These are phyloP conservation scores for Candolleomyces efflorescens DNA, from an alignment of 768 basidiomycete genomes.

Conservation along the genomic window DNA sequence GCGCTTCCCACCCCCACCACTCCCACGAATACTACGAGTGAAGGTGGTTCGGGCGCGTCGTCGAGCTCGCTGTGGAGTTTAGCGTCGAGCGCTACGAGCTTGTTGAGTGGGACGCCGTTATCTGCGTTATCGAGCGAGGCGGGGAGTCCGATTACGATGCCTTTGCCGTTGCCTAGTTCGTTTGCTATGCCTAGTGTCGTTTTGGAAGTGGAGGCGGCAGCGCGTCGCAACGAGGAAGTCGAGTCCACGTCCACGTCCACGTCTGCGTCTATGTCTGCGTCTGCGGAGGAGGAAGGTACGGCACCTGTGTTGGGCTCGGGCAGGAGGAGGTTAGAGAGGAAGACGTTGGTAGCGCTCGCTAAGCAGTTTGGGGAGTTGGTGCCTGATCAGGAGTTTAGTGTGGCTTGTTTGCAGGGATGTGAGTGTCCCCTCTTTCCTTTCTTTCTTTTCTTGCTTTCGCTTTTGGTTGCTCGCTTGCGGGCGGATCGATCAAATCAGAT, in stretches of 20 bases:
- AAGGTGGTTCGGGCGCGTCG: not conserved
- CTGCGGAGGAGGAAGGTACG: slow-evolving; percentile 49
- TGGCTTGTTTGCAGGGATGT: slow-evolving; percentile 90
- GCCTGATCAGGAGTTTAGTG: slow-evolving; percentile 83
- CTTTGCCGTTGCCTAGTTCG: not conserved
- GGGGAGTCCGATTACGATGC: not conserved
- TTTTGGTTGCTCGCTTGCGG: too few species aligned
- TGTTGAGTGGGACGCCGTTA: slow-evolving; percentile 19
- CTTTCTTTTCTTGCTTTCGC: not conserved
- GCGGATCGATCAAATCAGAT: too few species aligned
- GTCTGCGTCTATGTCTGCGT: too few species aligned
- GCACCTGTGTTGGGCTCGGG: too few species aligned
- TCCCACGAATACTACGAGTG: not conserved
- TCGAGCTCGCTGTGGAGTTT: slow-evolving; percentile 34
- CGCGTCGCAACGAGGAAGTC: too few species aligned
- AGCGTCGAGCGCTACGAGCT: slow-evolving; percentile 42
- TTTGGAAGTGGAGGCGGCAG: too few species aligned
- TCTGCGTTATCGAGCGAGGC: not conserved
- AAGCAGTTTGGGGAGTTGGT: slow-evolving; percentile 77
- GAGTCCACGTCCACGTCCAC: too few species aligned
- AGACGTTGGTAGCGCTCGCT: slow-evolving; percentile 63
- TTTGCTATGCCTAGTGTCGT: not conserved
- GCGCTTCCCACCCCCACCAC: not conserved
- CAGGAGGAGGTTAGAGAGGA: slow-evolving; percentile 62
- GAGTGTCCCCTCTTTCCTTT: slow-evolving; percentile 32